Evolutionary conservation across 73 alveolate species (phyloP), one percentile per base, ranked within the genome.

Genomic region (Paramecium pentaurelia): DNA sequence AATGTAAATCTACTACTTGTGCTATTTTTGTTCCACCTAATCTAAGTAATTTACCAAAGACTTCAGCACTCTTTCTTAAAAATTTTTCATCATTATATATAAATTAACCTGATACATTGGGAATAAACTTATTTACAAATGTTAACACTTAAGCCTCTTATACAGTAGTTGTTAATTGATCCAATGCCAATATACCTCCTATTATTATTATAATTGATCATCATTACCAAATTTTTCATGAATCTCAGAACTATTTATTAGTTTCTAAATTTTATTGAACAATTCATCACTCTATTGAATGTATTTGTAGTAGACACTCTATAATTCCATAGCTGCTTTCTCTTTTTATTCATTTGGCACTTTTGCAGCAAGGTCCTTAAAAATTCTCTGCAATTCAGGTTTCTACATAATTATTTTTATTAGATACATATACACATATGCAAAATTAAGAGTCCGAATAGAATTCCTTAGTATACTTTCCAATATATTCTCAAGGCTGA

Each of bases 1-100:
- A 71, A 58, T 71, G 51, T 8, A n/a, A 37, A 42, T 77, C 77
- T 28, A 88, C 84, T 32, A 89, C 68, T 77, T 73, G 49, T 0
- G 94, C 77, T 25, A 89, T 89, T 14, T 64, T 77, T 25, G 92
- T 45, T 71, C 94, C 91, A 18, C 92, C 94, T 16, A 71, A 89
- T 71, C 94, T 77, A 3, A 71, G 68, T 14, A 89, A 38, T 30
- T 60, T 89, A 2, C 92, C 94, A 71, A 71, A 89, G 8, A 89
- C 91, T 71, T 89, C 94, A 1, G 94, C 94, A 64, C 64, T 20
- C 75, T 88, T 88, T 16, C 71, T 70, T 42, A 88, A 37, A 71
- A 88, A 40, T 71, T 73, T 89, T 45, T 89, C 92, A 70, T 89
- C 94, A 22, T 47, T 27, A 10, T 25, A 32, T 7, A 9, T 28